These are phyloP conservation scores for Salix caprea DNA, from an alignment of 345 rosid genomes.

Conservation along the genomic window DNA sequence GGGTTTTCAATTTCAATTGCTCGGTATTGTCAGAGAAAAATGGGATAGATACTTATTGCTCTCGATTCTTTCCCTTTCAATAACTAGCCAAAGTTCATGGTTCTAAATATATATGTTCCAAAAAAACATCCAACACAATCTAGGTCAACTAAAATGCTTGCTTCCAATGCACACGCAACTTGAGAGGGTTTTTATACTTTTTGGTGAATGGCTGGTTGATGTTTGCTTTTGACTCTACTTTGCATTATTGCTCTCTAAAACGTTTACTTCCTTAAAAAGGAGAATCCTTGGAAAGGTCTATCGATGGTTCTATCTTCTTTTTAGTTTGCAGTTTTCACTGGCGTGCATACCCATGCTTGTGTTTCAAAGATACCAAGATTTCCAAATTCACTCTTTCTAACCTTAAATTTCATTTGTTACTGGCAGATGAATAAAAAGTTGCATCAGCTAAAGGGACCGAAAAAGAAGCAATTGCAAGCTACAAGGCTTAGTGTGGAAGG, in stretches of 20 bases:
- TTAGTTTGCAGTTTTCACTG: not conserved
- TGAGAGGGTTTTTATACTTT: not conserved
- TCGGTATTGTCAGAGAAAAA: not conserved
- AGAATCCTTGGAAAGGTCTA: not conserved
- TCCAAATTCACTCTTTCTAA: conserved; percentile 5
- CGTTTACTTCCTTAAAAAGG: not conserved
- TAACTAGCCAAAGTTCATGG: too few relatives aligned
- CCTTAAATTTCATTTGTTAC: not conserved
- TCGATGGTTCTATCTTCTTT: not conserved
- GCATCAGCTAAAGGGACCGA: conserved; percentile 93
- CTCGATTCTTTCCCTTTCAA: not conserved
- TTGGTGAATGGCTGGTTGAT: not conserved
- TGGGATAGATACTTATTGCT: not conserved
- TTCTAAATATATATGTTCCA: not conserved
- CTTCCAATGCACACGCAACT: not conserved
- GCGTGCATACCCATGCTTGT: not conserved
- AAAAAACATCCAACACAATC: not conserved
- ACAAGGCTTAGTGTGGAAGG: conserved; percentile 92
- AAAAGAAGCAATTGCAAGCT: conserved; percentile 90
- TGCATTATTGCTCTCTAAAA: not conserved
- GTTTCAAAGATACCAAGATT: not conserved
- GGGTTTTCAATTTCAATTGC: not conserved
- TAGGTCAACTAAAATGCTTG: not conserved
- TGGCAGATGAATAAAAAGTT: conserved; percentile 90
- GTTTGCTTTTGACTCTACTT: not conserved